Evolutionary conservation across 257 asterid species (phyloP).

Genomic region (Euphrasia confusa): DNA sequence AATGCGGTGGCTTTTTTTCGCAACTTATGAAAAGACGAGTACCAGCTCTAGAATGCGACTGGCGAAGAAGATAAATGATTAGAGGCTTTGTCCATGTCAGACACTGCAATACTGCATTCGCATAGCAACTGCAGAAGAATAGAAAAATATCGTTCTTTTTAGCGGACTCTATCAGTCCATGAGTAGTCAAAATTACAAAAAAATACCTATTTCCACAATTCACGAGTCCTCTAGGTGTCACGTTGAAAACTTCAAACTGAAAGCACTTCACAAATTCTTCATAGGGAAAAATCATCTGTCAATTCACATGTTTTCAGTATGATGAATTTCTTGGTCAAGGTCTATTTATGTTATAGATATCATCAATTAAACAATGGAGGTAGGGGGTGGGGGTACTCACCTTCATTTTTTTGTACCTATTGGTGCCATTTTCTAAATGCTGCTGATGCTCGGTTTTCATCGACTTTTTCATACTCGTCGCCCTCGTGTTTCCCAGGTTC

Average conservation of each 20-base stretch:
- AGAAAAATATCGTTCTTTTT: conserved; percentile 7
- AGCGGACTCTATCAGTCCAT: too few relatives aligned
- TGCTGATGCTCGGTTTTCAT: conserved; percentile 41
- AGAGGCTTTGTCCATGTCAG: conserved; percentile 82
- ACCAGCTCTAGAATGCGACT: conserved; percentile 79
- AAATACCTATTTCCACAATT: conserved; percentile 81
- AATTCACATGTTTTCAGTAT: conserved; percentile 22
- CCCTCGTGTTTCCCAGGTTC: conserved; percentile 42
- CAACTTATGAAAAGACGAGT: conserved; percentile 21
- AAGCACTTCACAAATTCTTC: conserved; percentile 79
- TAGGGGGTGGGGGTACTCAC: conserved; percentile 25
- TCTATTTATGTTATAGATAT: background rate
- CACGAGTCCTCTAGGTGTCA: conserved; percentile 66
- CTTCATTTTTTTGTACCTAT: conserved; percentile 54
- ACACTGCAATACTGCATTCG: conserved; percentile 90
- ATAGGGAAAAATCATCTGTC: conserved; percentile 81
- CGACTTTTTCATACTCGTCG: conserved; percentile 49
- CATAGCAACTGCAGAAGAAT: conserved; percentile 71
- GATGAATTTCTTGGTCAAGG: conserved; percentile 14
- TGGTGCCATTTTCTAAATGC: conserved; percentile 31
- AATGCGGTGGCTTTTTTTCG: background rate
- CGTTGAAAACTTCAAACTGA: conserved; percentile 48
- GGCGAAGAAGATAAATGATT: conserved; percentile 55
- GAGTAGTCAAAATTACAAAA: background rate
- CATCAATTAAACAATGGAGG: conserved; percentile 18